These are phyloP conservation scores for Pleoardoris graminearum DNA, from an alignment of 2,329 filamentous ascomycete species.

Conservation along the genomic window DNA sequence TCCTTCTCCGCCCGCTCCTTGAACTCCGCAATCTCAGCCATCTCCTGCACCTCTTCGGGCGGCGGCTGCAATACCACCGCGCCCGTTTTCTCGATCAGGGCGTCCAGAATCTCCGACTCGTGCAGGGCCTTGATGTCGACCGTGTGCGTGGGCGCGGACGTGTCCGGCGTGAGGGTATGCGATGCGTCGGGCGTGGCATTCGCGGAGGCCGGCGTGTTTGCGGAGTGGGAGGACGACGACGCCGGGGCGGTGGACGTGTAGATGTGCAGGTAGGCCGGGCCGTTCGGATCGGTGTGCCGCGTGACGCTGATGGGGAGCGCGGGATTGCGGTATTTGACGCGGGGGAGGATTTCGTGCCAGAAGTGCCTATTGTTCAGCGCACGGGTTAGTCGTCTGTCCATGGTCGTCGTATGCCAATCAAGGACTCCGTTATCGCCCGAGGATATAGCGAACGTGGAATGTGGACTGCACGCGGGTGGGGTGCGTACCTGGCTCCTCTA, in stretches of 20 bases:
- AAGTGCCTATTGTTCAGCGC: slow-evolving; percentile 71
- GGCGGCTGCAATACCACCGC: slow-evolving; percentile 62
- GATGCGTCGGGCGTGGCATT: slow-evolving; percentile 23
- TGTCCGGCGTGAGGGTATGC: slow-evolving; percentile 33
- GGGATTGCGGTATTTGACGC: slow-evolving; percentile 94
- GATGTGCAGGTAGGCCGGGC: slow-evolving; percentile 36
- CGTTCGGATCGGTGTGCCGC: slow-evolving; percentile 58
- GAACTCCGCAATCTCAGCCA: slow-evolving; percentile 61
- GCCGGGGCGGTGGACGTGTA: slow-evolving; percentile 28
- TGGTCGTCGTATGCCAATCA: too few relatives aligned
- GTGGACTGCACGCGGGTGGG: too few relatives aligned
- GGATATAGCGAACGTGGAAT: too few relatives aligned
- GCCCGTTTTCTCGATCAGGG: slow-evolving; percentile 65
- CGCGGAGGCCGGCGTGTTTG: slow-evolving; percentile 21
- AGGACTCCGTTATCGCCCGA: too few relatives aligned
- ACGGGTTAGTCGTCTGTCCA: neutral
- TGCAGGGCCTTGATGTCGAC: slow-evolving; percentile 64
- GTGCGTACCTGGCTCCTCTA: slow-evolving; percentile 68
- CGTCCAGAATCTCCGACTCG: slow-evolving; percentile 64
- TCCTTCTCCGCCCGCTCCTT: slow-evolving; percentile 58
- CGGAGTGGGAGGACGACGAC: slow-evolving; percentile 14
- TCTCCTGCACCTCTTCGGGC: slow-evolving; percentile 61
- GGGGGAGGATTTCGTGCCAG: slow-evolving; percentile 79
- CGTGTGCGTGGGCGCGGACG: slow-evolving; percentile 46
- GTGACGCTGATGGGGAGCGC: slow-evolving; percentile 79